Base-by-base conservation (phyloP, 169 alveolate genomes). In the Eimeria praecox region DNA sequence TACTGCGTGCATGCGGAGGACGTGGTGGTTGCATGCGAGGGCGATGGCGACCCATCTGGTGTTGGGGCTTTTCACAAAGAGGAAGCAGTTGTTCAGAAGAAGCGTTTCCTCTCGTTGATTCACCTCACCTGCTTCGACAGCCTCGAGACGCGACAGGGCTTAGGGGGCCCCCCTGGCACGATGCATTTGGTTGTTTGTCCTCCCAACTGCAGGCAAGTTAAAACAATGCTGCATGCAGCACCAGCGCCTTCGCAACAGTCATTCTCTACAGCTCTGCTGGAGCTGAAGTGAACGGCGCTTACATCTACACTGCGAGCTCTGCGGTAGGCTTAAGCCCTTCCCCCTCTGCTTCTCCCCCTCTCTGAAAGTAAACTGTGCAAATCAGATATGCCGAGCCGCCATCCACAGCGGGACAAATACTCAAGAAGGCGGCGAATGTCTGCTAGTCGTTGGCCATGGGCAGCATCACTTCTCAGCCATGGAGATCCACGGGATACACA, bases 331-430 rank as follows among this genome's bases (percentile, higher is more conserved):
- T n/a, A 35, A n/a, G 22, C 22, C 56, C 71, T n/a, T 59, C 93
- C 27, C 75, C 9, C 12, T 27, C 78, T 9, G 38, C 40, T 14
- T 1, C 18, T 33, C 18, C 33, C 40, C 80, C 44, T 9, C 46
- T 38, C 49, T 33, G 2, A 71, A 71, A 46, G 27, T 62, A 77
- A 40, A 46, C 16, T 16, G 42, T 30, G 22, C 18, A 42, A 33
- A 62, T 42, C 62, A 59, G 96, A 52, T 98, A 44, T 98, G 99
- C 96, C 97, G 98, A 96, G 98, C 99, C 22, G 99, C 99, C 20
- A 97, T 98, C 66, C 99, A 98, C 87, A 97, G 98, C 54, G 99
- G 99, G 10, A 98, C 98, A 30, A 88, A 97, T 30, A 92, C 92
- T 20, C 95, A 96, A 69, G 95, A 95, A 27, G 98, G 98, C 14